Evolutionary conservation across 2,329 filamentous ascomycete species (phyloP).

Genomic region (Talaromyces funiculosus): DNA sequence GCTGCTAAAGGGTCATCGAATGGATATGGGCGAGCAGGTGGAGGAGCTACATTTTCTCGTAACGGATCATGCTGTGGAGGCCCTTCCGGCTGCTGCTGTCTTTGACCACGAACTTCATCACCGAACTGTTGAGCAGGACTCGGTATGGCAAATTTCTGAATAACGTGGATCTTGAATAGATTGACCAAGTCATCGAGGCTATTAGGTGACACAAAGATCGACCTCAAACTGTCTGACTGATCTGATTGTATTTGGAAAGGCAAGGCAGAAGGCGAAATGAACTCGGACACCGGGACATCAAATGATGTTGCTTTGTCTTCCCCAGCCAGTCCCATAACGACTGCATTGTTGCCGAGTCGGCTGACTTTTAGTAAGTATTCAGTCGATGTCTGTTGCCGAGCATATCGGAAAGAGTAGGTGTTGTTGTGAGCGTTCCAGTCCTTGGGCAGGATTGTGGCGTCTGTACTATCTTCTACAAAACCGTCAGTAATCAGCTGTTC

Average conservation of each 20-base stretch:
- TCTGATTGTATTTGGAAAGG: constrained; percentile 42
- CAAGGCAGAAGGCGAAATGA: constrained; percentile 59
- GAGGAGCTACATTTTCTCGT: constrained; percentile 50
- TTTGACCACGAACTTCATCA: constrained; percentile 49
- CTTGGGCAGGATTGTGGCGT: constrained; percentile 52
- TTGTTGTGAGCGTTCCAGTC: constrained; percentile 71
- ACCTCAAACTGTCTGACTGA: constrained; percentile 35
- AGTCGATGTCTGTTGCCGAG: constrained; percentile 78
- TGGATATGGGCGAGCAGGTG: constrained; percentile 62
- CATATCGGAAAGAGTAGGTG: constrained; percentile 75
- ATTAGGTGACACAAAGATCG: constrained; percentile 67
- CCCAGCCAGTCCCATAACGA: constrained; percentile 73
- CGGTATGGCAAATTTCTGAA: constrained; percentile 72
- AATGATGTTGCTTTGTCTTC: constrained; percentile 76
- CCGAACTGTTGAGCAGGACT: constrained; percentile 73
- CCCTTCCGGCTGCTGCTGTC: constrained; percentile 39
- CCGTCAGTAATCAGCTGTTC: not conserved
- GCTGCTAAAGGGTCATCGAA: constrained; percentile 61
- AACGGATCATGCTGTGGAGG: constrained; percentile 42
- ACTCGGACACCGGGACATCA: constrained; percentile 69
- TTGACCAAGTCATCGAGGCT: constrained; percentile 65
- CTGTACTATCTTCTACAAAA: constrained; percentile 24
- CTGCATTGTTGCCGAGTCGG: constrained; percentile 74
- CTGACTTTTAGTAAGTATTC: constrained; percentile 76
- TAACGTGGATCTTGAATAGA: constrained; percentile 69